Evolutionary conservation across 257 asterid species (phyloP).

Genomic region (Ilex asprella): DNA sequence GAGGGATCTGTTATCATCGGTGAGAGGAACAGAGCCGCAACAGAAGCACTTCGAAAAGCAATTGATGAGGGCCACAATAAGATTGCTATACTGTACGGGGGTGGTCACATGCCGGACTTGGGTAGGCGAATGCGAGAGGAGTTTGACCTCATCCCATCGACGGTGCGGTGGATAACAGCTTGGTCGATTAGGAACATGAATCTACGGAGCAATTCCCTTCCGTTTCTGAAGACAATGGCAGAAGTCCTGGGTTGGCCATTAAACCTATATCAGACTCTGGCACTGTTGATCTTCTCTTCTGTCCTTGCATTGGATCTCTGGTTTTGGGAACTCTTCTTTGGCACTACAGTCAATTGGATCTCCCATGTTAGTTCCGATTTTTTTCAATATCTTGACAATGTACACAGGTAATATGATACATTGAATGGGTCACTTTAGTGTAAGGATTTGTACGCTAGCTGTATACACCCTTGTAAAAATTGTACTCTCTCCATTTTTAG

Average conservation of each 20-base stretch:
- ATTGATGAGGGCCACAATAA: constrained; percentile 58
- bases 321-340: constrained; percentile 91
- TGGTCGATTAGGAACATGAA: constrained; percentile 73
- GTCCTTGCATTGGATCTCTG: constrained; percentile 86
- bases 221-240: constrained; percentile 55
- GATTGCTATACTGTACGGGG: constrained; percentile 89
- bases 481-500: neutral
- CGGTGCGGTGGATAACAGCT: constrained; percentile 89
- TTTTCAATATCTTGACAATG: constrained; percentile 28
- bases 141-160: constrained; percentile 69
- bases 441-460: too few species aligned
- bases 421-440: neutral
- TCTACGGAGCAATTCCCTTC: constrained; percentile 38
- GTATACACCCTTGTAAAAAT: constrained; percentile 7
- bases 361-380: constrained; percentile 44
- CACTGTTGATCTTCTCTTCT: constrained; percentile 78
- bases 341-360: constrained; percentile 60
- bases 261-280: constrained; percentile 78
- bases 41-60: constrained; percentile 61
- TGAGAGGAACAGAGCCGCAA: constrained; percentile 83
- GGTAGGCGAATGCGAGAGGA: constrained; percentile 75
- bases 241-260: constrained; percentile 70
- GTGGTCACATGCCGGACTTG: constrained; percentile 98
- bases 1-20: constrained; percentile 89
- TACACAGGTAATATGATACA: constrained; percentile 25